Base-by-base conservation (phyloP, 73 alveolate species). In the Paramecium sonneborni region DNA sequence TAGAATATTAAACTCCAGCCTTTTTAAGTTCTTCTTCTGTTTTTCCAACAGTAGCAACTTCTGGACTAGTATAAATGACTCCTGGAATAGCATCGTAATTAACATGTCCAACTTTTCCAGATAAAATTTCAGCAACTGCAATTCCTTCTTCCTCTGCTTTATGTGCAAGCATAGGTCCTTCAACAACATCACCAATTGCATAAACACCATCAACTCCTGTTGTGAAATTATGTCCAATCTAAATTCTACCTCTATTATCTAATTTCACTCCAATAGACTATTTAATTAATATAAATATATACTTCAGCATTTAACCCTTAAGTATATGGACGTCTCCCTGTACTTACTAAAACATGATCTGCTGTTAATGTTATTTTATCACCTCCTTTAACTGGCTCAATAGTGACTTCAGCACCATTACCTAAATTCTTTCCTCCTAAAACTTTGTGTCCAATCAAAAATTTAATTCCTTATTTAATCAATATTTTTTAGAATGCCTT, bases 111-210 rank as follows among this genome's bases (percentile, higher is more conserved):
- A 82, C 90, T 44, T 93, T 93, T 41, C 98, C 98, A n/a, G 95
- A 92, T 55, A 97, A 84, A 38, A 56, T 58, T 90, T 97, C 99
- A 34, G 95, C 99, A 23, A 93, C 96, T 30, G 98, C 98, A 85
- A 97, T 94, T 21, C 99, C 99, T 92, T 97, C 99, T 86, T 97
- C 99, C 69, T 97, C 99, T 44, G 98, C 99, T 76, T 97, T 97
- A 74, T 97, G 99, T 9, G 99, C 99, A 43, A 97, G 96, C 99
- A 96, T 97, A n/a, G 98, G 97, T n/a, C 99, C 99, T 72, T 89
- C 94, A 38, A 96, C 76, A 26, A 92, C 97, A 85, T 97, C 99
- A 2, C 99, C 99, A 76, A 97, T 97, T 37, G 98, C 99, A 85
- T 88, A 95, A 68, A 97, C 92, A 12, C 92, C 86, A 11, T 88